Base-by-base conservation (phyloP, 192 early-diverging fungal genomes). In the Podila clonocystis region DNA sequence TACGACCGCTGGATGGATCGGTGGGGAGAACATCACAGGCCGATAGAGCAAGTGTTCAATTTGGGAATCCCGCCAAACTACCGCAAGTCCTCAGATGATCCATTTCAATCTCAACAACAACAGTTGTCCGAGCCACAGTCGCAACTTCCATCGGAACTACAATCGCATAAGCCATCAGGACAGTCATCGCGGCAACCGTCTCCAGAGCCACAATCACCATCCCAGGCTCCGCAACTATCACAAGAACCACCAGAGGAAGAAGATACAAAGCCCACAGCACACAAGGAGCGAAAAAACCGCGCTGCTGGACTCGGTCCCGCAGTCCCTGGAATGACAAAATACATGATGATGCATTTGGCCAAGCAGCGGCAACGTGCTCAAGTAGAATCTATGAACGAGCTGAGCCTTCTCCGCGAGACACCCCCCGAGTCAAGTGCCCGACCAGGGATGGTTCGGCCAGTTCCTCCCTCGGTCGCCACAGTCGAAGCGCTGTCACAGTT, bases 11-110 rank as follows among this genome's bases (percentile, higher is more conserved):
- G 76, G 76, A 19, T 52, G 11, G 29, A 58, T 15, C 64, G 36
- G 2, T 79, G 70, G 70, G 69, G 65, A 7, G 19, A 63, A 1
- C 15, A 61, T 6, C 22, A 72, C 29, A 70, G 72, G 24, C 76
- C 76, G 0, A 65, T 79, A 22, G 76, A 79, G 41, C 65, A 72
- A 36, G 70, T 67, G 58, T 79, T 79, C 26, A 79, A 79, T 52
- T 48, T 79, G 49, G 76, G 76, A 20, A 64, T 79, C 26, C 76
- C 76, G 15, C 59, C 70, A 57, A 24, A 61, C 22, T 30, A 26
- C 26, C 26, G 22, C 45, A 50, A 63, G 6, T 15, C 41, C 11
- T 15, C 41, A 17, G 13, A 12, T 3, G 41, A 17, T 12, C 41
- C 13, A 45, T 45, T 15, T 15, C 4, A 12, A 17, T 45, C 15